Base-by-base conservation (phyloP, 2,329 filamentous ascomycete species). In the Neofusicoccum laricinum region DNA sequence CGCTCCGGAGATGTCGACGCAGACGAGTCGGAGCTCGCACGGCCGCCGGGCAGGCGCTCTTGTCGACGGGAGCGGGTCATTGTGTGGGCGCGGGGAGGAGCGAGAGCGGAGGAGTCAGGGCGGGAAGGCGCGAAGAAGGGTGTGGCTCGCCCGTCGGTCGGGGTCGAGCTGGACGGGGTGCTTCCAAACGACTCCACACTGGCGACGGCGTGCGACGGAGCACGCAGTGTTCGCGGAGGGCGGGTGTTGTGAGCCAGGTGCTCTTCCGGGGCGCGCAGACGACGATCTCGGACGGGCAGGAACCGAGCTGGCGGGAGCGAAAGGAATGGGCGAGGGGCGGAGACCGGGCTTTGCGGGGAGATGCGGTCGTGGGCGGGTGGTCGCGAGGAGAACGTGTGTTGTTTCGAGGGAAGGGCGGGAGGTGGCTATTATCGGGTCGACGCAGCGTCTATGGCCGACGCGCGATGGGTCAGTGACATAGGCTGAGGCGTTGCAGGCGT, bases 1-100 rank as follows among this genome's bases (percentile, higher is more conserved):
- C 90, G 87, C 59, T 85, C 86, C 49, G 90, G 90, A 1, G 90
- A 93, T 73, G 89, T 91, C 65, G 88, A 90, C 7, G 90, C 90
- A 5, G 89, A 91, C 3, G 82, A 84, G 67, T 75, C 74, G 57
- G 78, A 81, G 46, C 74, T 74, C 40, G 73, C 72, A 17, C 62
- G 62, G 68, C 69, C 67, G 69, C 74, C 76, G 63, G 68, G 66
- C 50, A 74, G 72, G 66, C 76, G 66, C 51, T 73, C 67, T 43
- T 68, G 65, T 57, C 74, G 67, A 64, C 75, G 72, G 53, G 75
- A 71, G 68, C 75, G 74, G 36, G 71, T 59, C 72, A 75, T 75
- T 67, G 40, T 50, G 57, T 58, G 45, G 34, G 49, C 30, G 57
- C 25, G 46, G 46, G 53, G 38, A 25, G 32, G 55, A 38, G 45